Base-by-base conservation (phyloP, 371 early-diverging fungal genomes). In the Sporodiniella umbellata region DNA sequence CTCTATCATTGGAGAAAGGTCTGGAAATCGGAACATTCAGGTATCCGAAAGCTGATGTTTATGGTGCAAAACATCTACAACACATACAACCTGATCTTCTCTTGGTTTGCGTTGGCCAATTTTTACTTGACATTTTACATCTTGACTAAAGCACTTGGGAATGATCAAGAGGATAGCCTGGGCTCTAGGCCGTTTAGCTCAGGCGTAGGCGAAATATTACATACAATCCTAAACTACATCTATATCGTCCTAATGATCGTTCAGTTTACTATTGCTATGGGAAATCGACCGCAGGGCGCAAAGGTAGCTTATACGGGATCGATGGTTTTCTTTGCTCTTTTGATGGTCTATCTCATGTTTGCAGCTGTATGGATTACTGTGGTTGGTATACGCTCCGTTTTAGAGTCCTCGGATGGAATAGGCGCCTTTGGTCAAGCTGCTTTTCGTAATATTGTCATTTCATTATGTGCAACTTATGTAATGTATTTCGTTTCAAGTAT, bases 71-170 rank as follows among this genome's bases (percentile, higher is more conserved):
- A 85, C 48, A 33, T 83, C 23, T 89, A 91, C 68, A 75, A 76
- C 33, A 63, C 73, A 18, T 70, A 85, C 43, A 75, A 78, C 37
- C 53, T 86, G 54, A 42, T 87, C 35, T 89, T 87, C 65, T 81
- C 78, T 21, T 91, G 92, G 92, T 87, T 88, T 57, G 85, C 83
- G 18, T 21, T 68, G 37, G 88, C 80, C 30, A 86, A 86, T 58
- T 83, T 85, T 54, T 88, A 90, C 65, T 80, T 96, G 38, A 85
- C 87, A 14, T 95, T 91, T 68, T 88, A 70, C 62, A 90, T 92
- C 64, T 61, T 93, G 30, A 72, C 75, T 11, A 31, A 59, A 14
- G 51, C 76, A 8, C 53, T 77, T 12, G 53, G 54, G 4, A 58
- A 62, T 0, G 54, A 59, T 39, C 63, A 64, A 11, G n/a, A 31